Base-by-base conservation (phyloP, 208 protist genomes). In the Naegleria gruberi region DNA sequence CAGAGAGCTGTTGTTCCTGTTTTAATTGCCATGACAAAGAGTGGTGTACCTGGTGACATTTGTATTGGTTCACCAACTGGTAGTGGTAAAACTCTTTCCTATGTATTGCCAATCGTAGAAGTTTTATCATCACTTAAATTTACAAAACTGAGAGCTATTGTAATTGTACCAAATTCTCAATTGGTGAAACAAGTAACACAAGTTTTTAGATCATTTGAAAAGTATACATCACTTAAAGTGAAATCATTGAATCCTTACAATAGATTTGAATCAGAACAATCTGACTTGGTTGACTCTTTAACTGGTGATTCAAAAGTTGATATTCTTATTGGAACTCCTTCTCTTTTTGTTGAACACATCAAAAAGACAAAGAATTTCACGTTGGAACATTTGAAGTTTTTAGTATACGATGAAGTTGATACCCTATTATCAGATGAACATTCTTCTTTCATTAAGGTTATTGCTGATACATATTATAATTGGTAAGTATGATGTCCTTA, bases 41-140 rank as follows among this genome's bases (percentile, higher is more conserved):
- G 43, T 87, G 43, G n/a, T 55, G 41, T 43, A 23, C 41, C 41
- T 55, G 41, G 82, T 87, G 82, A 87, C 17, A 87, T 87, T 87
- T 87, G 41, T 55, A 41, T 87, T n/a, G 44, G 82, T 34, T 87
- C 82, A 41, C 82, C 82, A 15, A 87, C 82, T 40, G 82, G 82
- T 87, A 41, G 26, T 87, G 82, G 82, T 41, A 87, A 87, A 51
- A 87, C 82, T 0, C 43, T 87, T n/a, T 17, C 26, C 0, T 87
- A 87, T 40, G 82, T 87, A n/a, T 41, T 87, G 23, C 82, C 82
- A 0, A 87, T 87, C 40, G 12, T 57, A 37, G 7, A 87, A 2
- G 23, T 46, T 0, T 55, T 46, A 6, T 55, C n/a, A 34, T 45
- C 12, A 45, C 19, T n/a, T 7, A 26, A 41, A 40, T 87, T 51